These are phyloP conservation scores for Diaporthe sp. DNA, from an alignment of 2,329 filamentous ascomycete genomes.

Conservation along the genomic window DNA sequence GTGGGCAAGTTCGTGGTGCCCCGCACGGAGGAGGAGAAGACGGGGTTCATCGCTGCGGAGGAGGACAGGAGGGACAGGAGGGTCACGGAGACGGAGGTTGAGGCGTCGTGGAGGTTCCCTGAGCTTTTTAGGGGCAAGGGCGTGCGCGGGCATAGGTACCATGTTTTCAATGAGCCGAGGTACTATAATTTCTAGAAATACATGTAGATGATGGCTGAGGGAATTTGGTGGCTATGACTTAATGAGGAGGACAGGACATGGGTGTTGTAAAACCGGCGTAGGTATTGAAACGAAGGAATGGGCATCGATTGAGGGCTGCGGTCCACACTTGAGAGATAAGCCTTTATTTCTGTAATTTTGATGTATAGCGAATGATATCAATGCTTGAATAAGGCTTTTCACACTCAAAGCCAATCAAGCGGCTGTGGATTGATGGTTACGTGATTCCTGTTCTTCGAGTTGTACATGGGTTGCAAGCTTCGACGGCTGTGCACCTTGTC, in stretches of 20 bases:
- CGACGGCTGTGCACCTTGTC: too few species aligned
- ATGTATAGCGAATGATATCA: not conserved
- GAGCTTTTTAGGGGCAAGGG: slow-evolving; percentile 85
- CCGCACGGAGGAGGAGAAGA: slow-evolving; percentile 68
- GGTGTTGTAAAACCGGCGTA: not conserved
- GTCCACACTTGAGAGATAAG: not conserved
- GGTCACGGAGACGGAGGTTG: slow-evolving; percentile 78
- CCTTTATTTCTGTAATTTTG: not conserved
- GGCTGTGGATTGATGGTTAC: too few species aligned
- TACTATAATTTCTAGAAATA: slow-evolving; percentile 64
- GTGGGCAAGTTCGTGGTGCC: slow-evolving; percentile 95
- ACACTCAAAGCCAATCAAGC: not conserved
- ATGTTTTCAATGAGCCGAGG: slow-evolving; percentile 93
- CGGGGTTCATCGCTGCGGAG: slow-evolving; percentile 50
- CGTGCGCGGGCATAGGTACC: slow-evolving; percentile 89
- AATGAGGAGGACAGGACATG: not conserved
- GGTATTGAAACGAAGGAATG: not conserved
- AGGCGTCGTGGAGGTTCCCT: slow-evolving; percentile 84
- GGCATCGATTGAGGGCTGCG: not conserved
- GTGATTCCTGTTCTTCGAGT: too few species aligned
- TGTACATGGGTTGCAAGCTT: too few species aligned
- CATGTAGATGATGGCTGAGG: not conserved
- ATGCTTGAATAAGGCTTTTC: not conserved
- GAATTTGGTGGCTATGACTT: not conserved
- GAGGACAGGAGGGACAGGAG: slow-evolving; percentile 66